These are phyloP conservation scores for Blastobotrys mokoenaii DNA, from an alignment of 805 yeast species.

Conservation along the genomic window DNA sequence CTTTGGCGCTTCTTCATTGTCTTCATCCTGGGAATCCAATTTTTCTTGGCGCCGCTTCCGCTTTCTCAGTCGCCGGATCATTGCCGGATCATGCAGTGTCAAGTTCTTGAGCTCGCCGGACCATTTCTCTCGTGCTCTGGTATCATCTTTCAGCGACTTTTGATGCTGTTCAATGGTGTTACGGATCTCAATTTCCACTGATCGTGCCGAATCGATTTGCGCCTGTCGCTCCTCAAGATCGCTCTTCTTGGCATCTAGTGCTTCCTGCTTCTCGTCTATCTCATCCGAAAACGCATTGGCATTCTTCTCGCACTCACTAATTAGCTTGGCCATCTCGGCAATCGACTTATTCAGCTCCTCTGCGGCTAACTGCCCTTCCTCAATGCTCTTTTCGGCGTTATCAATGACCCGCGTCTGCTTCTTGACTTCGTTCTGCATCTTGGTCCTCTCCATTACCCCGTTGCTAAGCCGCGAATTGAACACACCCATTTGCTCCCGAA, in stretches of 20 bases:
- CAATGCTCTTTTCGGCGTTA: conserved; percentile 42
- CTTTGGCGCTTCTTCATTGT: conserved; percentile 13
- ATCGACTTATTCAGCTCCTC: conserved; percentile 24
- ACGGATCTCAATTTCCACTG: conserved; percentile 57
- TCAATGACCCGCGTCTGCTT: conserved; percentile 42
- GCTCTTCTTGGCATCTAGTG: conserved; percentile 30
- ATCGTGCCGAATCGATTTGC: conserved; percentile 47
- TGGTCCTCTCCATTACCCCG: conserved; percentile 48
- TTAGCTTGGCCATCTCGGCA: conserved; percentile 17
- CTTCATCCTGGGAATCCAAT: not conserved
- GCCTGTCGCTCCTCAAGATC: conserved; percentile 33
- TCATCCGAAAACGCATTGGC: conserved; percentile 14
- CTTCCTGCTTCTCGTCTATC: conserved; percentile 22
- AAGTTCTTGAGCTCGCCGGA: conserved; percentile 34
- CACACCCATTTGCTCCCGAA: conserved; percentile 56
- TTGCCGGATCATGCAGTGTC: conserved; percentile 46
- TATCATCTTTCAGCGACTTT: conserved; percentile 34
- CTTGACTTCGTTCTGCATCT: conserved; percentile 54
- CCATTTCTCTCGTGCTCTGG: conserved; percentile 29
- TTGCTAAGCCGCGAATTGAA: conserved; percentile 47
- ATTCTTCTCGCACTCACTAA: conserved; percentile 14
- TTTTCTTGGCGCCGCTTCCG: conserved; percentile 32
- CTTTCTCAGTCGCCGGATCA: conserved; percentile 28
- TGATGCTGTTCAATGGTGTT: conserved; percentile 54
- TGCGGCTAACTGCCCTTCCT: conserved; percentile 30